These are phyloP conservation scores for Daedaleopsis sinensis DNA, from an alignment of 768 basidiomycete genomes.

Conservation along the genomic window DNA sequence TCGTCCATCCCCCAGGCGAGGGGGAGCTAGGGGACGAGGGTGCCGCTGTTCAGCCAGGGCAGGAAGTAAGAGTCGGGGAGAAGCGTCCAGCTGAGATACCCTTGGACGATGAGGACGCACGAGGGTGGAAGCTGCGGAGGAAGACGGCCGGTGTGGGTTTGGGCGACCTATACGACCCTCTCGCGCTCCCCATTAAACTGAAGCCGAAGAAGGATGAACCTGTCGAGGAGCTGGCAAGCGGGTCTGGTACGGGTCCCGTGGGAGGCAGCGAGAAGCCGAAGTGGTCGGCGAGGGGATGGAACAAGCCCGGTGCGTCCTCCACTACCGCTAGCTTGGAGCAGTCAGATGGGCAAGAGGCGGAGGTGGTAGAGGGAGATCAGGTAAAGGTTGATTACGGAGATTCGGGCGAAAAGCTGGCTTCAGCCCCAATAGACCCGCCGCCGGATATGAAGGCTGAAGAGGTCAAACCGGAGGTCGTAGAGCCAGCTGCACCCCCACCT, in stretches of 20 bases:
- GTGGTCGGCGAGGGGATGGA: conserved; percentile 34
- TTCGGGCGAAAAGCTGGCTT: background rate
- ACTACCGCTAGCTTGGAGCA: conserved; percentile 2
- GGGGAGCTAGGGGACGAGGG: conserved; percentile 11
- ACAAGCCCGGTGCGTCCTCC: conserved; percentile 25
- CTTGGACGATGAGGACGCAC: conserved; percentile 52
- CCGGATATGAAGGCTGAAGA: conserved; percentile 15
- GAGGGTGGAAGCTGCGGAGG: conserved; percentile 69
- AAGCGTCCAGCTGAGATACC: conserved; percentile 32
- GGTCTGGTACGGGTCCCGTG: background rate
- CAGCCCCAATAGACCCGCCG: background rate
- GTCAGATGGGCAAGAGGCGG: background rate
- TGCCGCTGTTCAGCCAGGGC: conserved; percentile 18
- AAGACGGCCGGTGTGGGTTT: conserved; percentile 61
- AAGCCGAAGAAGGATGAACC: conserved; percentile 54
- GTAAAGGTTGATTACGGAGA: background rate
- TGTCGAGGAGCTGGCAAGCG: background rate
- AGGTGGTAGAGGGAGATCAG: background rate
- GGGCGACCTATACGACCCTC: conserved; percentile 84
- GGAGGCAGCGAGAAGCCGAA: conserved; percentile 21
- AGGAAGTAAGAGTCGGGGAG: conserved; percentile 21
- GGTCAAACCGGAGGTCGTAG: conserved; percentile 14
- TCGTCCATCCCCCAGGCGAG: conserved; percentile 31
- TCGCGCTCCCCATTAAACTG: conserved; percentile 62
- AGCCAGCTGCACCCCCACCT: conserved; percentile 7